Evolutionary conservation across 139 green algal species (phyloP), one percentile per base, ranked within the genome.

Genomic region (Chlorella sp.): DNA sequence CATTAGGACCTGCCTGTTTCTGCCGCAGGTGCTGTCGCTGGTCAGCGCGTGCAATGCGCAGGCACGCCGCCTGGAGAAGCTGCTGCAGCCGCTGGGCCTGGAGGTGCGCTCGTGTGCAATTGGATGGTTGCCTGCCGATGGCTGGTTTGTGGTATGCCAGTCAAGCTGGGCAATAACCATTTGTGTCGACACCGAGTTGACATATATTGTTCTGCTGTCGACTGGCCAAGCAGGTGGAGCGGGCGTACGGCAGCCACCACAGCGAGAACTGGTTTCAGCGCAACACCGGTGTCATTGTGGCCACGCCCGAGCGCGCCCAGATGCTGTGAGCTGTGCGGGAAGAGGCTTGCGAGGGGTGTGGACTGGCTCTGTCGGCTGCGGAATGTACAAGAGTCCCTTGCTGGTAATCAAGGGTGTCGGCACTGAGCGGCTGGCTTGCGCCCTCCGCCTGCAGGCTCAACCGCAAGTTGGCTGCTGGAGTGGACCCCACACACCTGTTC

Each of bases 281-380:
- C n/a, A 26, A 28, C n/a, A 67, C 68, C 4, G 86, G 86, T 26
- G 80, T 87, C 26, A 39, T 87, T 41, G 71, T 89, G 36, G 55
- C 30, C 32, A 89, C 80, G 32, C n/a, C 73, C 3, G 86, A 89
- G 63, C 83, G 73, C 25, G 86, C 72, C 18, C 85, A 84, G 39
- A 69, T 32, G 20, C 55, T 87, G 86, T 84, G 32, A 67, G 69
- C 20, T 60, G 72, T 38, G n/a, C 1, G 71, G 71, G 21, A 2
- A 7, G 23, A 57, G 44, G 44, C 7, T n/a, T n/a, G 44, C 6
- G 44, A 51, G 44, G 44, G 44, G 44, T n/a, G n/a, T n/a, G n/a
- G n/a, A n/a, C n/a, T n/a, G n/a, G n/a, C n/a, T n/a, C n/a, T n/a
- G n/a, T n/a, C n/a, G n/a, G n/a, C n/a, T n/a, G n/a, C n/a, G n/a